Evolutionary conservation across 2,329 filamentous ascomycete genomes (phyloP).

Genomic region (Neofusicoccum ribis): DNA sequence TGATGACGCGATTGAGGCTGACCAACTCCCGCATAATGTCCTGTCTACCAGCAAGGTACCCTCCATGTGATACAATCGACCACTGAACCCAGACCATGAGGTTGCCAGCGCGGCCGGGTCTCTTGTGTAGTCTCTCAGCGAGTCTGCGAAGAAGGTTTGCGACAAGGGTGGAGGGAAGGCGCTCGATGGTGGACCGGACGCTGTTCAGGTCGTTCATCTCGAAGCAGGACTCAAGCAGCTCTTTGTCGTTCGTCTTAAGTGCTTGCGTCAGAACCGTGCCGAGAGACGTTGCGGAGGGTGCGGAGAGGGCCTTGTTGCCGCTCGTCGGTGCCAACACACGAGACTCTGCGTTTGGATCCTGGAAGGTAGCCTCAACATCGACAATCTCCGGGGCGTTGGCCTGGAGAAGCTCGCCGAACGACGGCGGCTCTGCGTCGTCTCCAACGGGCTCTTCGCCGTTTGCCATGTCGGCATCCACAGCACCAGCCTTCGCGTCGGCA

Average conservation of each 20-base stretch:
- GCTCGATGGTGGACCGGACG: conserved; percentile 85
- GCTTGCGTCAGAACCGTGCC: conserved; percentile 92
- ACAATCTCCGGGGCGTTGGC: conserved; percentile 69
- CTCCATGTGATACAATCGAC: conserved; percentile 89
- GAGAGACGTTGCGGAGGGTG: conserved; percentile 75
- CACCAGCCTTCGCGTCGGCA: conserved; percentile 22
- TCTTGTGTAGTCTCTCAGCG: conserved; percentile 80
- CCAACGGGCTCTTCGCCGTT: conserved; percentile 34
- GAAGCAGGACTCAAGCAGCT: conserved; percentile 89
- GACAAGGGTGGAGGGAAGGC: conserved; percentile 82
- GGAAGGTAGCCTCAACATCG: conserved; percentile 66
- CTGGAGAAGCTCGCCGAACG: conserved; percentile 84
- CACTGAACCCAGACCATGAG: conserved; percentile 96
- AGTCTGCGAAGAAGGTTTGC: conserved; percentile 77
- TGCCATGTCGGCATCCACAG: conserved; percentile 16
- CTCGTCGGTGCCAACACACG: conserved; percentile 47
- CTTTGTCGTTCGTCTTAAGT: conserved; percentile 85
- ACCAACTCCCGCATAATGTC: conserved; percentile 76
- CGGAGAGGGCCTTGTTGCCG: conserved; percentile 52
- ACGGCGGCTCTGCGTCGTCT: conserved; percentile 54
- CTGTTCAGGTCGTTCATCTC: conserved; percentile 74
- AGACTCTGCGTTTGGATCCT: conserved; percentile 45
- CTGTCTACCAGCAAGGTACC: conserved; percentile 83
- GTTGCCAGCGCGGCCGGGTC: conserved; percentile 84
- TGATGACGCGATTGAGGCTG: conserved; percentile 81